phyloP scores from a whole-genome alignment of 2,329 filamentous ascomycete genomes.

The Cercospora berteroae region DNA sequence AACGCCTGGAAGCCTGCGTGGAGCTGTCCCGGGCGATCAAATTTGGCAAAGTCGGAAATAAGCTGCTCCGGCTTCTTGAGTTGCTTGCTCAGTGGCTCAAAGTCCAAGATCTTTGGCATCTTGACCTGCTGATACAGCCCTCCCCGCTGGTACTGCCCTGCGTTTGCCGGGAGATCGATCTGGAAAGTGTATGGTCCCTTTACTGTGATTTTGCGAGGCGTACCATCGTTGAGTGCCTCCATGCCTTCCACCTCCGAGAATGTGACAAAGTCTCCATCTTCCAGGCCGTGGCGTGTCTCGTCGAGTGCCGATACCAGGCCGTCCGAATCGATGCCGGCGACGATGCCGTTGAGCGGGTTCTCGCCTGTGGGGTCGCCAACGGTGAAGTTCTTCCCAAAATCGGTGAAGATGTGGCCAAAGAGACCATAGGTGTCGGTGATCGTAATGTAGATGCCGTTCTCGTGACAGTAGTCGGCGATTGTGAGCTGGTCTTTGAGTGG shows the following conservation, averaged over 20 bases:
- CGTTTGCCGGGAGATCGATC: conserved; percentile 84
- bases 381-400: conserved; percentile 93
- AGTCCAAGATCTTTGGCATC: conserved; percentile 92
- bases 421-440: conserved; percentile 87
- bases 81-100: conserved; percentile 75
- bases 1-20: conserved; percentile 91
- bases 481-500: conserved; percentile 74
- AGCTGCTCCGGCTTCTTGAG: conserved; percentile 85
- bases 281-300: conserved; percentile 89
- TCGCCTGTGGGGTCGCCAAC: conserved; percentile 89
- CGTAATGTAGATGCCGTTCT: conserved; percentile 87
- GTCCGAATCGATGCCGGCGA: conserved; percentile 84
- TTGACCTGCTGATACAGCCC: conserved; percentile 95
- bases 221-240: conserved; percentile 78
- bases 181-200: conserved; percentile 96
- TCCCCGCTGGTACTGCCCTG: conserved; percentile 83
- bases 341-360: conserved; percentile 79
- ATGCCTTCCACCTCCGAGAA: conserved; percentile 92
- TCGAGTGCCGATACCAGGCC: conserved; percentile 90
- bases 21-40: conserved; percentile 87
- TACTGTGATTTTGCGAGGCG: conserved; percentile 85
- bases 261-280: conserved; percentile 94
- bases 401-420: conserved; percentile 94
- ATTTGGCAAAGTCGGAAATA: conserved; percentile 95
- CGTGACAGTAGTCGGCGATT: conserved; percentile 90